A percentile compares a stretch with the other conserved stretches of the same genome.
Conservation (phyloP, 2,329 filamentous ascomycete species). For the Fusarium secorum region DNA sequence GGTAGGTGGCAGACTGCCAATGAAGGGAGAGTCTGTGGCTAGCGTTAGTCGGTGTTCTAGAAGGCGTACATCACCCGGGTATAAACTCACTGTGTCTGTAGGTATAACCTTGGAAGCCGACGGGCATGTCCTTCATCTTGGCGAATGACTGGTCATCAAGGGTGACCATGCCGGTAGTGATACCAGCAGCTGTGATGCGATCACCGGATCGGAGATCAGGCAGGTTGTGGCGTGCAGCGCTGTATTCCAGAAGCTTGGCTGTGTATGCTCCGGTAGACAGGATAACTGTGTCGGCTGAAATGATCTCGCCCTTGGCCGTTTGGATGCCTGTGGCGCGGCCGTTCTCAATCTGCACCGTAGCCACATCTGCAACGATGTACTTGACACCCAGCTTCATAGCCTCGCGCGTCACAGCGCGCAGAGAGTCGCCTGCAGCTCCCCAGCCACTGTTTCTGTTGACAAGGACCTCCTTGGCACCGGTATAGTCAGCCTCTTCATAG, state of each 20-base stretch:
- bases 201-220: slow-evolving; percentile 59
- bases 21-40: slow-evolving; percentile 58
- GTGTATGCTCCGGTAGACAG: slow-evolving; percentile 67
- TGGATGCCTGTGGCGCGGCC: slow-evolving; percentile 59
- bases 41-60: slow-evolving; percentile 44
- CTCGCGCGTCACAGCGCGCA: slow-evolving; percentile 62
- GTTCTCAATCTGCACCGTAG: slow-evolving; percentile 56
- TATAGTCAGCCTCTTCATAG: slow-evolving; percentile 68
- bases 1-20: slow-evolving; percentile 65
- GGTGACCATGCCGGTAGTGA: slow-evolving; percentile 65
- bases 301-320: slow-evolving; percentile 53
- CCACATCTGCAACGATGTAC: slow-evolving; percentile 63
- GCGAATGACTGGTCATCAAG: slow-evolving; percentile 57
- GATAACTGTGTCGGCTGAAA: slow-evolving; percentile 60
- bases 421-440: slow-evolving; percentile 67
- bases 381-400: slow-evolving; percentile 64
- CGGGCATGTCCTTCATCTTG: slow-evolving; percentile 59
- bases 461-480: slow-evolving; percentile 65
- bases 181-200: slow-evolving; percentile 66
- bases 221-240: slow-evolving; percentile 56
- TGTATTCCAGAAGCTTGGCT: slow-evolving; percentile 61
- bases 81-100: slow-evolving; percentile 47
- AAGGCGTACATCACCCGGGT: neutral
- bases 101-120: slow-evolving; percentile 53
- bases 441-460: slow-evolving; percentile 70